Evolutionary conservation across 2,329 filamentous ascomycete species (phyloP), one percentile per base, ranked within the genome.

Genomic region (Dothiorella sarmentorum): DNA sequence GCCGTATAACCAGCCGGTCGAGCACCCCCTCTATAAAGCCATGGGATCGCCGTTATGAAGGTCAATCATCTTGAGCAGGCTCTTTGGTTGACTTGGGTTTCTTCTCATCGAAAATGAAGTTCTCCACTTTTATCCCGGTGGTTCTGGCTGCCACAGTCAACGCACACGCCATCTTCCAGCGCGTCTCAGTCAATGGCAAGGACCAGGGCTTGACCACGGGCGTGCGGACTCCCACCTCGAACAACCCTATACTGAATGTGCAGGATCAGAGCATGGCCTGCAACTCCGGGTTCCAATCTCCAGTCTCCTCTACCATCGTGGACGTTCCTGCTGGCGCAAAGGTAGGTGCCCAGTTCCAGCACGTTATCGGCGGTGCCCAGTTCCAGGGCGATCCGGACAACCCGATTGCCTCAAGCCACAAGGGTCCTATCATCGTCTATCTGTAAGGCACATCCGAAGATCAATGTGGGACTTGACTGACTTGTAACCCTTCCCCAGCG

Each of bases 291-390:
- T 69, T 64, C 74, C 59, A 71, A 67, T 63, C 65, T 63, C 60
- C 68, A 66, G 44, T 58, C 17, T 73, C 74, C 42, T 69, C 60
- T 55, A 73, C 68, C 10, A 71, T 84, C 53, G 77, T 83, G 62
- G 70, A 73, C 40, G 76, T 83, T 52, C 75, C 77, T 15, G 73
- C 78, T 2, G 81, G 81, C 11, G 81, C 82, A 66, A 73, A 76
- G 63, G 70, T 83, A 44, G 81, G 80, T 7, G 74, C 80, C 1
- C 78, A 73, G 67, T 83, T 78, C 74, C 78, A 80, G 40, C 81
- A 83, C 64, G 73, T 82, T 52, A 77, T 83, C 58, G 81, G 81
- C 56, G 81, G 81, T 47, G 33, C 49, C 4, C 80, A 83, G 67
- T 76, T 73, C 63, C 56, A 78, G 43, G 74, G 74, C 62, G 80